A percentile compares a stretch with the other conserved stretches of the same genome.
Evolutionary conservation across 441 rosid genomes (phyloP).

Genomic region (Hura crepitans): DNA sequence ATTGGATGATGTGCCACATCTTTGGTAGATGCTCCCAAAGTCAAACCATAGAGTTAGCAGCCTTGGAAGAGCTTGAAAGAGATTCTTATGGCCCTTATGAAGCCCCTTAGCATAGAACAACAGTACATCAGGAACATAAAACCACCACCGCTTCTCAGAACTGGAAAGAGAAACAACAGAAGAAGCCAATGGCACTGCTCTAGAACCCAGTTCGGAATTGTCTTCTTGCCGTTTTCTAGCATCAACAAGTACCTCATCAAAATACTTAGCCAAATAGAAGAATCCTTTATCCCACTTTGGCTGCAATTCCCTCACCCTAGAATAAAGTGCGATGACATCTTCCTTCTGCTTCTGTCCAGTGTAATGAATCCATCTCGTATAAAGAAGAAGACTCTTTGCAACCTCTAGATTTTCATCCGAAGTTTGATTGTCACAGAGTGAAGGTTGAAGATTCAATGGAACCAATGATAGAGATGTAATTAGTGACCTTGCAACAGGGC

Average conservation of each 20-base stretch:
- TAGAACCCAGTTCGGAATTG: constrained; percentile 49
- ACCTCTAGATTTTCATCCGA: constrained; percentile 60
- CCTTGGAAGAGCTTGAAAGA: constrained; percentile 99
- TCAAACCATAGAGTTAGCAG: constrained; percentile 98
- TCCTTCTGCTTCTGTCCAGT: constrained; percentile 97
- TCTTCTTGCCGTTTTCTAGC: constrained; percentile 95
- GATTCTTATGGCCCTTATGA: constrained; percentile 91
- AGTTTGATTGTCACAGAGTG: constrained; percentile 49
- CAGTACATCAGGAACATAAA: constrained; percentile 67
- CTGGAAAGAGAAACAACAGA: constrained; percentile 38
- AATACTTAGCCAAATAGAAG: constrained; percentile 94
- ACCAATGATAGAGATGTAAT: constrained; percentile 77
- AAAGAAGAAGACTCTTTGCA: constrained; percentile 94
- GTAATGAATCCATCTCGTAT: constrained; percentile 91
- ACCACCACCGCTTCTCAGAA: constrained; percentile 81
- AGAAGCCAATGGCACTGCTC: constrained; percentile 47
- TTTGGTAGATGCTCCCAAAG: constrained; percentile 79
- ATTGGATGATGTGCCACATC: constrained; percentile 47
- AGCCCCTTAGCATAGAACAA: constrained; percentile 93
- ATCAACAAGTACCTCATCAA: constrained; percentile 91
- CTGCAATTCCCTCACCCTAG: constrained; percentile 84
- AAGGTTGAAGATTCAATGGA: constrained; percentile 67
- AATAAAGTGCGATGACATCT: constrained; percentile 88
- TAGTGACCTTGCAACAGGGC: constrained; percentile 66
- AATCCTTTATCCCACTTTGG: constrained; percentile 97